phyloP scores from a whole-genome alignment of 192 early-diverging fungal genomes.

The Physocladia obscura region DNA sequence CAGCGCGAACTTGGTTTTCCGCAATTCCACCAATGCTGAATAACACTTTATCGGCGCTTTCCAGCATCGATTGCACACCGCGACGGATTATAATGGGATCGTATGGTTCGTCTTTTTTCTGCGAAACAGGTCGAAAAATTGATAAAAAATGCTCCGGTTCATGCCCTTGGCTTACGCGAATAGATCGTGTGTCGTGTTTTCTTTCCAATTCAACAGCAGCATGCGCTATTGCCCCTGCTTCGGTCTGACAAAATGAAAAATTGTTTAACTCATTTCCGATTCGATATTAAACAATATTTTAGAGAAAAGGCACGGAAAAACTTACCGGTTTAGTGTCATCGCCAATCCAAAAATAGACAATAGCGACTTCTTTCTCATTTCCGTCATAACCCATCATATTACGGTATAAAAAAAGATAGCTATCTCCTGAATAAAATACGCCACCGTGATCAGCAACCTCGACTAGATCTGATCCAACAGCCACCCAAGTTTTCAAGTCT shows the following conservation, averaged over 20 bases:
- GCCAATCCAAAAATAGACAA: constrained; percentile 44
- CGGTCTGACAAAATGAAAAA: constrained; percentile 35
- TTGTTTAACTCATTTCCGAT: no score
- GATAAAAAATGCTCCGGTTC: constrained; percentile 36
- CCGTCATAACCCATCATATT: constrained; percentile 33
- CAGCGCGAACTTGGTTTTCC: constrained; percentile 12
- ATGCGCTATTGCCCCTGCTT: constrained; percentile 36
- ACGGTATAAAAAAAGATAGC: constrained; percentile 35
- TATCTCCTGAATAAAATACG: constrained; percentile 32
- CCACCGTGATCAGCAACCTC: constrained; percentile 25
- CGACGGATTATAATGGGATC: constrained; percentile 14
- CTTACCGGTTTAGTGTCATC: constrained; percentile 31
- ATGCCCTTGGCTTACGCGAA: constrained; percentile 39
- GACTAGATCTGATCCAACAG: constrained; percentile 10
- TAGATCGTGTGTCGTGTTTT: constrained; percentile 27
- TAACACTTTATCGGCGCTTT: constrained; percentile 3
- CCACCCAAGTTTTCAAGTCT: constrained; percentile 17
- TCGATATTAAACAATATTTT: neutral
- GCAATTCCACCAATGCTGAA: constrained; percentile 24
- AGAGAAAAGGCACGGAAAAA: neutral
- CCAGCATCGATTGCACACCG: neutral
- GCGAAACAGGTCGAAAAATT: constrained; percentile 19
- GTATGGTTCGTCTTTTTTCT: neutral
- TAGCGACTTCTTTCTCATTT: constrained; percentile 32
- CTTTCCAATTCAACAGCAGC: constrained; percentile 35